Conservation (phyloP, 352 stramenopile genomes). For the Phytophthora chlamydospora region DNA sequence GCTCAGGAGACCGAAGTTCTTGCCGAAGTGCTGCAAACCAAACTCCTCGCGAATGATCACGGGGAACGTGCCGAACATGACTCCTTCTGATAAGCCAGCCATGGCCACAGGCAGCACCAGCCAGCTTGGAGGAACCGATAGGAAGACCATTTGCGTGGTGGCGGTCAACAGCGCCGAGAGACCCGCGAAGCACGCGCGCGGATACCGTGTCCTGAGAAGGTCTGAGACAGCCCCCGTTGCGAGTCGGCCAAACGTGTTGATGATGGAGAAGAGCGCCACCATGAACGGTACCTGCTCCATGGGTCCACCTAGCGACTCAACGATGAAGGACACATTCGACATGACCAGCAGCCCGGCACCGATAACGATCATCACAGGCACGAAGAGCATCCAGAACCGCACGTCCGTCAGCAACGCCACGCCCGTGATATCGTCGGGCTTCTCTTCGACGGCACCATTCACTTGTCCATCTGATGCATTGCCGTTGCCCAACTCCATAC, state of each 20-base stretch:
- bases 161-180: conserved; percentile 57
- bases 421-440: conserved; percentile 62
- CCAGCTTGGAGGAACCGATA: conserved; percentile 47
- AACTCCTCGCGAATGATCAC: conserved; percentile 86
- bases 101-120: conserved; percentile 63
- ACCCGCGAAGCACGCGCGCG: conserved; percentile 63
- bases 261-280: conserved; percentile 79
- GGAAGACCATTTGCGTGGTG: conserved; percentile 57
- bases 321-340: conserved; percentile 88
- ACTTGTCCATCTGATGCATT: conserved; percentile 28
- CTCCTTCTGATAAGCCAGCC: conserved; percentile 71
- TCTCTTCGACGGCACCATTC: conserved; percentile 28
- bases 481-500: conserved; percentile 48
- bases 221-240: conserved; percentile 70
- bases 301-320: conserved; percentile 69
- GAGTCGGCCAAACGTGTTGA: conserved; percentile 72
- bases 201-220: conserved; percentile 43
- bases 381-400: conserved; percentile 84
- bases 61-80: conserved; percentile 85
- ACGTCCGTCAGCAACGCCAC: conserved; percentile 52
- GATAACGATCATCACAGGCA: conserved; percentile 76
- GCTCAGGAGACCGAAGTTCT: conserved; percentile 86
- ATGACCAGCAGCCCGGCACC: conserved; percentile 78
- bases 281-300: conserved; percentile 73
- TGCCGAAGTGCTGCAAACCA: conserved; percentile 77